Evolutionary conservation across 805 yeast genomes (phyloP).

Genomic region (Lachancea cidri): DNA sequence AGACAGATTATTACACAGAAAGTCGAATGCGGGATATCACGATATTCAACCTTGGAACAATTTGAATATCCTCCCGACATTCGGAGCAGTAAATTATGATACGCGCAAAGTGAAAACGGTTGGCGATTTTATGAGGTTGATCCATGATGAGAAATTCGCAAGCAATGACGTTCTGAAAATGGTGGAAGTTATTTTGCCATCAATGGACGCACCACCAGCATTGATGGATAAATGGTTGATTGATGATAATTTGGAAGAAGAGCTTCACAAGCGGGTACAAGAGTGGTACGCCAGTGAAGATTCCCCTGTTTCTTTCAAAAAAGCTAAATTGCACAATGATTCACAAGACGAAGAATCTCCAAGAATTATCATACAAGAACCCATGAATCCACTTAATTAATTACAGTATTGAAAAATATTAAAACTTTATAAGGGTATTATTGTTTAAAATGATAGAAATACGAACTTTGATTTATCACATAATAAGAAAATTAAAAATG

Average conservation of each 20-base stretch:
- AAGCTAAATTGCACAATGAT: background rate
- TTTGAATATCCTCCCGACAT: slow-evolving; percentile 40
- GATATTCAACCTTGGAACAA: slow-evolving; percentile 63
- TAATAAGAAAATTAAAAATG: too few relatives aligned
- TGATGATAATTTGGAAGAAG: slow-evolving; percentile 2
- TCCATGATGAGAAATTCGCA: slow-evolving; percentile 37
- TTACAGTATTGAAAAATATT: too few relatives aligned
- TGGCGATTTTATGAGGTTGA: slow-evolving; percentile 44
- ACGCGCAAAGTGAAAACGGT: slow-evolving; percentile 41
- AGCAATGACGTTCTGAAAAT: slow-evolving; percentile 43
- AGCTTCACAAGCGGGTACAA: background rate
- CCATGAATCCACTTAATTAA: background rate
- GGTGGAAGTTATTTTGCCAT: slow-evolving; percentile 53
- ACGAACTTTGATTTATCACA: background rate
- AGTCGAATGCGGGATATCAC: slow-evolving; percentile 46
- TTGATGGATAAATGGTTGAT: slow-evolving; percentile 9
- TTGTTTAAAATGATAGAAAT: background rate
- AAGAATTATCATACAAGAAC: background rate
- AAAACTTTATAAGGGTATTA: background rate
- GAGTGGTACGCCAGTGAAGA: background rate
- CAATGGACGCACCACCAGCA: slow-evolving; percentile 50
- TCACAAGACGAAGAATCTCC: background rate
- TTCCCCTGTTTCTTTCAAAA: background rate
- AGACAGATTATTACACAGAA: slow-evolving; percentile 57
- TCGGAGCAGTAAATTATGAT: slow-evolving; percentile 50